Base-by-base conservation (phyloP, 1,284 basidiomycete genomes). In the Tilletiopsis washingtonensis region DNA sequence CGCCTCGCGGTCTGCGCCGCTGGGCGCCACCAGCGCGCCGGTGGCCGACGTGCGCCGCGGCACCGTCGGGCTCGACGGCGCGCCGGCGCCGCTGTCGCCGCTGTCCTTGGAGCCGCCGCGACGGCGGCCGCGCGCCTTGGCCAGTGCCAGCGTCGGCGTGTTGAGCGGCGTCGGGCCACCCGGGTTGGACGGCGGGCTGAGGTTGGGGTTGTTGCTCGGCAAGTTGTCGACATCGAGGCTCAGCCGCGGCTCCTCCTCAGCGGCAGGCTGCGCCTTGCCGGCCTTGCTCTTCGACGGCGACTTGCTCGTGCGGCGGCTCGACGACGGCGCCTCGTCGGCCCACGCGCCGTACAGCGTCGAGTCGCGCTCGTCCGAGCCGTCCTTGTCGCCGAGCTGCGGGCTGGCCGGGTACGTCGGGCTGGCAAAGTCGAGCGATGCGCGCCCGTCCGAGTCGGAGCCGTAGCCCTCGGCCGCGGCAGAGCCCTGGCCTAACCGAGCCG, bases 161-260 rank as follows among this genome's bases (percentile, higher is more conserved):
- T 71, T 71, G 20, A 64, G 59, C n/a, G 68, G 68, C 17, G 68
- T 71, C 2, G 68, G 68, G 0, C 67, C 68, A 1, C 47, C 34
- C 11, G 32, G 50, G 14, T 15, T 25, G 20, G 9, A 6, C 5
- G 36, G 32, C 19, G 49, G 17, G 51, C 51, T 20, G 44, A 42
- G 27, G 48, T 54, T 17, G 43, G 48, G 6, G 52, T 55, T 24
- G 51, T 63, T 63, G 49, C 59, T 63, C 0, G 67, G 64, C n/a
- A 69, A 56, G 49, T 66, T 64, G 17, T 62, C 56, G 11, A 65
- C 51, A 43, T 67, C 61, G 19, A 69, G 61, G 40, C 64, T 62
- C 40, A 67, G 43, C 17, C 50, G 47, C 7, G 14, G 7, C 6
- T 29, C 6, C 27, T 29, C 27, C 7, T 29, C 27, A 20, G 15